A percentile compares a stretch with the other conserved stretches of the same genome.
phyloP scores from a whole-genome alignment of 768 basidiomycete species.

The Hemileccinum rubropunctum region DNA sequence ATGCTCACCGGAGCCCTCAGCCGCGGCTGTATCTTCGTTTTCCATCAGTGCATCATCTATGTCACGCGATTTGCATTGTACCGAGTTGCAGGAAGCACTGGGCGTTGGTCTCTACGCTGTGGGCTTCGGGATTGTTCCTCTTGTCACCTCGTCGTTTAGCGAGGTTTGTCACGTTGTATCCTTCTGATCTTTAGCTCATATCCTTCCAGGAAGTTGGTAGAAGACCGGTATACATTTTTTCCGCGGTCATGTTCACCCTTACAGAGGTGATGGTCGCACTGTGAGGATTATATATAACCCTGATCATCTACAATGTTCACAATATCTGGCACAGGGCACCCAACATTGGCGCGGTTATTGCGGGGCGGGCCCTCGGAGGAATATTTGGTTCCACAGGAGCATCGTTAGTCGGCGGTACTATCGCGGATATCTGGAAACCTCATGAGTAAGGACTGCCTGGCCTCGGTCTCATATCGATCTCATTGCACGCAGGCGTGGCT shows the following conservation, averaged over 20 bases:
- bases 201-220: constrained; percentile 56
- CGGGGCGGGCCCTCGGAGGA: constrained; percentile 60
- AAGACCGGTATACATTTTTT: constrained; percentile 56
- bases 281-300: constrained; percentile 15
- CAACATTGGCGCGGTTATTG: constrained; percentile 53
- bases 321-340: constrained; percentile 27
- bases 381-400: constrained; percentile 62
- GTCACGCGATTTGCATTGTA: constrained; percentile 43
- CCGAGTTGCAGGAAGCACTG: constrained; percentile 41
- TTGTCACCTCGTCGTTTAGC: constrained; percentile 64
- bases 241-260: constrained; percentile 45
- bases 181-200: neutral
- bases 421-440: constrained; percentile 68
- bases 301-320: neutral
- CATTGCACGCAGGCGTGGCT: constrained; percentile 50
- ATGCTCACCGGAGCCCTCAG: constrained; percentile 29
- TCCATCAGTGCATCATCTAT: constrained; percentile 55
- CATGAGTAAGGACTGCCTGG: constrained; percentile 44
- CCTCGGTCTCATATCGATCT: neutral
- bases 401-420: constrained; percentile 66
- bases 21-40: constrained; percentile 50
- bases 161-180: constrained; percentile 33
- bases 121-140: constrained; percentile 59
- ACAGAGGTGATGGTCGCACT: constrained; percentile 45
- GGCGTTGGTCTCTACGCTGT: constrained; percentile 53